Base-by-base conservation (phyloP, 345 rosid genomes). In the Noccaea bulbosa region DNA sequence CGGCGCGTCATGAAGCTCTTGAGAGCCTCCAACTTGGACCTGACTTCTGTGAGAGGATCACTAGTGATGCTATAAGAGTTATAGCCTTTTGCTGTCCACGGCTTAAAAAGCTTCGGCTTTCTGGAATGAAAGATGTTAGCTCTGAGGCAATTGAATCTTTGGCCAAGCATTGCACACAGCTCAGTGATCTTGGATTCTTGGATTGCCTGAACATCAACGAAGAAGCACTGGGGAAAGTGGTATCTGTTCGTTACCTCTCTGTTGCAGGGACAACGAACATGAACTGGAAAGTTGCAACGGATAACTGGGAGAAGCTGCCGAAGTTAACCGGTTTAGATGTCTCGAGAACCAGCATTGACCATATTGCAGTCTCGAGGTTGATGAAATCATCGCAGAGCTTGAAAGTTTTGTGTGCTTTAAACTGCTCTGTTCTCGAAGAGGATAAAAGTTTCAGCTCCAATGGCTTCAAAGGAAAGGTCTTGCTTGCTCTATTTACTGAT, bases 1-100 rank as follows among this genome's bases (percentile, higher is more conserved):
- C 67, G 0, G 91, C 93, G 8, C 90, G 96, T 39, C 97, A 91
- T 37, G 88, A 86, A 65, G 74, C 65, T 27, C 88, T 91, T 16
- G 93, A 88, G 78, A 82, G 90, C 64, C 87, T 91, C 70, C 86
- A 88, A 73, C 87, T 91, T 39, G 97, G 96, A 72, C 93, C 91
- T 1, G 95, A 87, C 27, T 85, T 84, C 38, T 87, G 95, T 51
- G 90, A 87, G 79, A 87, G 78, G 74, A 81, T 91, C 87, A 91
- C 86, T 16, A 84, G 96, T 71, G 90, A 88, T 74, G 89, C 97
- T 34, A 81, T 91, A 41, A 88, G 67, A 71, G 85, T 85, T 51
- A 50, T 79, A 62, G 93, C 97, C 10, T 54, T 83, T 69, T 91
- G 93, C 80, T 88, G 96, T 75, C 81, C 85, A 2, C 88, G 76